Conservation (phyloP, 1,139 yeast species). For the Yamadazyma taylorii region DNA sequence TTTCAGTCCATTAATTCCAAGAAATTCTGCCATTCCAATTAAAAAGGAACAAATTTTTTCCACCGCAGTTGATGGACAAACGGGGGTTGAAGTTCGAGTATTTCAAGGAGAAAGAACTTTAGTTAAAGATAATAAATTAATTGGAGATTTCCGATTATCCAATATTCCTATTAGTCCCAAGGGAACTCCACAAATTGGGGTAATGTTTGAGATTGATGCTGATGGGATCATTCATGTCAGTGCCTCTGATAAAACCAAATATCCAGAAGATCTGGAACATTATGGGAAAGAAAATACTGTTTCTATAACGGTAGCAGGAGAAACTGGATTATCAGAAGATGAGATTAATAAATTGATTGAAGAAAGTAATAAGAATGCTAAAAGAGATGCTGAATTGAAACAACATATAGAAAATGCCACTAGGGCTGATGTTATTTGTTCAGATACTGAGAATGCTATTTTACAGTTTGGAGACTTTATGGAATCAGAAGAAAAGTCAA, state of each 20-base stretch:
- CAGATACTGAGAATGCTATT: constrained; percentile 55
- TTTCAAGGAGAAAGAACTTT: constrained; percentile 78
- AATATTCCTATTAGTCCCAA: constrained; percentile 74
- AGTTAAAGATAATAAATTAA: constrained; percentile 69
- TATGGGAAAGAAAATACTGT: constrained; percentile 37
- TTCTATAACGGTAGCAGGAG: constrained; percentile 70
- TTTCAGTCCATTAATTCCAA: constrained; percentile 71
- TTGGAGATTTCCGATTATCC: constrained; percentile 68
- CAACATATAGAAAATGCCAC: constrained; percentile 48
- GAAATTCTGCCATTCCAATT: constrained; percentile 76
- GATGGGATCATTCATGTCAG: constrained; percentile 79
- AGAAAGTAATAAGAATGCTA: constrained; percentile 46
- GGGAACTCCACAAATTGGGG: constrained; percentile 75
- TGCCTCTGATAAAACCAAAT: constrained; percentile 65
- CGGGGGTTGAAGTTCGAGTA: constrained; percentile 74
- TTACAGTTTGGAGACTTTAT: constrained; percentile 42
- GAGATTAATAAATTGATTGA: constrained; percentile 59
- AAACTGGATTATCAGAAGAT: constrained; percentile 63
- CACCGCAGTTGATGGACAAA: constrained; percentile 85
- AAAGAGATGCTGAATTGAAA: constrained; percentile 42
- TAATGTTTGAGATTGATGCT: constrained; percentile 74
- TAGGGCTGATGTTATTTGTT: constrained; percentile 55
- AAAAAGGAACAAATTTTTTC: constrained; percentile 71
- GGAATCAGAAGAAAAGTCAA: constrained; percentile 37
- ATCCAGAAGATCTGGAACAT: constrained; percentile 31